Percentiles rank a stretch among this genome's conserved stretches.
These are phyloP conservation scores for Epicoccum sorghinum DNA, from an alignment of 2,329 filamentous ascomycete species.

Conservation along the genomic window DNA sequence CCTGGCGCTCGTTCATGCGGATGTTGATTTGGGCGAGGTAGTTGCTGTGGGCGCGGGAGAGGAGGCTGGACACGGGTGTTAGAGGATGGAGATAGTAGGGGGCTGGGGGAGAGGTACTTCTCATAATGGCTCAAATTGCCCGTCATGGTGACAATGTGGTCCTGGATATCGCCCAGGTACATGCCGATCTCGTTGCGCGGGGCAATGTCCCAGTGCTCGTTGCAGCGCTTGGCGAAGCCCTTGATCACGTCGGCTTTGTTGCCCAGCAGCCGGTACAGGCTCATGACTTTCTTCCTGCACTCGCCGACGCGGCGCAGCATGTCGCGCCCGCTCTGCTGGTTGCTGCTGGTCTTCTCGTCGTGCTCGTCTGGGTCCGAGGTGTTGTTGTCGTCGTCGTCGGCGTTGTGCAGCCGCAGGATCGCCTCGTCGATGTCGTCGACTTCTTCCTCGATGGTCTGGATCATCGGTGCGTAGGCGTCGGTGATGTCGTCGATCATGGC, in stretches of 20 bases:
- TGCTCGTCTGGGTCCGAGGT: slow-evolving; percentile 36
- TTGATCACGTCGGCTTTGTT: slow-evolving; percentile 99
- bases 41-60: slow-evolving; percentile 90
- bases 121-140: slow-evolving; percentile 95
- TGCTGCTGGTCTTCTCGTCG: slow-evolving; percentile 46
- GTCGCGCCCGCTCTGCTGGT: slow-evolving; percentile 63
- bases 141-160: slow-evolving; percentile 99
- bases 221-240: slow-evolving; percentile 97
- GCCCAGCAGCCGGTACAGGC: slow-evolving; percentile 86
- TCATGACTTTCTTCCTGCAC: slow-evolving; percentile 97
- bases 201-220: slow-evolving; percentile 96
- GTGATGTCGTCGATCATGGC: slow-evolving; percentile 98
- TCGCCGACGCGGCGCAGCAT: slow-evolving; percentile 94
- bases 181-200: slow-evolving; percentile 95
- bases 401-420: slow-evolving; percentile 80
- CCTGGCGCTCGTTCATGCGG: slow-evolving; percentile 96
- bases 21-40: slow-evolving; percentile 99
- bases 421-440: slow-evolving; percentile 96
- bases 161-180: slow-evolving; percentile 96
- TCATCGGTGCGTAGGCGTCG: slow-evolving; percentile 90
- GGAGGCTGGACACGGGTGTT: slow-evolving; percentile 69
- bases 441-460: slow-evolving; percentile 91
- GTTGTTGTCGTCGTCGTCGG: slow-evolving; percentile 53
- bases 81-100: no score
- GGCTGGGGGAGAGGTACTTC: slow-evolving; percentile 65